A percentile compares a stretch with the other conserved stretches of the same genome.
These are phyloP conservation scores for Xylaria sp. DNA, from an alignment of 2,329 filamentous ascomycete genomes.

Conservation along the genomic window DNA sequence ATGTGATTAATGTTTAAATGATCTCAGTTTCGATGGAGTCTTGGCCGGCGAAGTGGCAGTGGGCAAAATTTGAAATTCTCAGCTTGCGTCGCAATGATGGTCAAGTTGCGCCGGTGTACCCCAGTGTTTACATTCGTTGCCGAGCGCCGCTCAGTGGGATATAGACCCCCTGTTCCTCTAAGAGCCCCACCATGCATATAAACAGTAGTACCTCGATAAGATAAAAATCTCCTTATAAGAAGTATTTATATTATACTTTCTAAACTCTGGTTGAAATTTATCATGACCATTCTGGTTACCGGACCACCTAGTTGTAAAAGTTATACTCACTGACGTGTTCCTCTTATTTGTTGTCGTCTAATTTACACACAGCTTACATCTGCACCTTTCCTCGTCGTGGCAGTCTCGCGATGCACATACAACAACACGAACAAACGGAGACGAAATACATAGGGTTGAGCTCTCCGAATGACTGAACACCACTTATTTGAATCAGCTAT, in stretches of 20 bases:
- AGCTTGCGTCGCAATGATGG: neutral
- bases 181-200: constrained; percentile 27
- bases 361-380: constrained; percentile 5
- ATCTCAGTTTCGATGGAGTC: neutral
- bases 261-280: constrained; percentile 1
- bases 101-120: neutral
- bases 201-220: constrained; percentile 12
- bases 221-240: constrained; percentile 3
- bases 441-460: constrained; percentile 41
- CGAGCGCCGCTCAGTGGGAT: constrained; percentile 29
- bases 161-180: too few species aligned
- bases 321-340: neutral
- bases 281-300: constrained; percentile 5
- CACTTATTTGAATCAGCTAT: constrained; percentile 45
- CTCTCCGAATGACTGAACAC: constrained; percentile 50
- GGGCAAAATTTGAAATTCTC: constrained; percentile 4
- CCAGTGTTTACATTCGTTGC: constrained; percentile 47
- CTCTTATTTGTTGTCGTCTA: neutral
- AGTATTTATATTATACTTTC: neutral
- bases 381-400: constrained; percentile 22
- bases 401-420: constrained; percentile 45
- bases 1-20: neutral
- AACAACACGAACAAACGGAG: constrained; percentile 37
- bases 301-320: constrained; percentile 12
- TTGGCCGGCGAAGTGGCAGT: neutral